Base-by-base conservation (phyloP, 768 basidiomycete species). In the Amyloporia xantha region DNA sequence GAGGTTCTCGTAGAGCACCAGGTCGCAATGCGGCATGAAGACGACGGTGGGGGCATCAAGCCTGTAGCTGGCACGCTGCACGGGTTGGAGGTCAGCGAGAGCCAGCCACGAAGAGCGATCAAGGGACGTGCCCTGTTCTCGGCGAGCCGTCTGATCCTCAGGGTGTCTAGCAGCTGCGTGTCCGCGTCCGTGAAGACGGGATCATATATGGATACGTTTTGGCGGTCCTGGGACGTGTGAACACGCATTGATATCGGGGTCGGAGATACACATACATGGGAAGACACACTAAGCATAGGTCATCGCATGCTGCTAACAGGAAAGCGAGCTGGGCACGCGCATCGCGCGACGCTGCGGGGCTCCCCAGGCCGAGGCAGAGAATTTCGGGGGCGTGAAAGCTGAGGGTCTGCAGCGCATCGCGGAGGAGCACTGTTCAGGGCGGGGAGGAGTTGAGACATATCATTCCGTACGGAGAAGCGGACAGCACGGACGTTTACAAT, bases 1-100 rank as follows among this genome's bases (percentile, higher is more conserved):
- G 39, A 87, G 59, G 54, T 67, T 71, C 60, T 90, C 84, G 62
- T 88, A 86, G 23, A 89, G 71, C 52, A 73, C 73, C 63, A 84
- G 59, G 59, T 86, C 84, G 61, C 87, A 88, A 63, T 89, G 86
- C 19, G 85, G 86, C 84, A 88, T 86, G 67, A 78, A 87, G 47
- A 82, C 68, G 47, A 90, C 69, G 41, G 84, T 86, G 54, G 81
- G 78, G 48, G 54, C 44, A 23, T 55, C 52, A 41, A 68, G 28
- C 13, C 50, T 47, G 49, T 72, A 62, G 46, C 61, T 62, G 20
- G 63, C 64, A 21, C 60, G 62, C 72, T 76, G 57, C 44, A 45
- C 36, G 20, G 19, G 28, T 12, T 24, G 30, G 23, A 30, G 24
- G 48, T 51, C 50, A 53, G 49, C 50, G 41, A 49, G 42, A 37